These are phyloP conservation scores for Cicer judaicum DNA, from an alignment of 306 rosid genomes.

Conservation along the genomic window DNA sequence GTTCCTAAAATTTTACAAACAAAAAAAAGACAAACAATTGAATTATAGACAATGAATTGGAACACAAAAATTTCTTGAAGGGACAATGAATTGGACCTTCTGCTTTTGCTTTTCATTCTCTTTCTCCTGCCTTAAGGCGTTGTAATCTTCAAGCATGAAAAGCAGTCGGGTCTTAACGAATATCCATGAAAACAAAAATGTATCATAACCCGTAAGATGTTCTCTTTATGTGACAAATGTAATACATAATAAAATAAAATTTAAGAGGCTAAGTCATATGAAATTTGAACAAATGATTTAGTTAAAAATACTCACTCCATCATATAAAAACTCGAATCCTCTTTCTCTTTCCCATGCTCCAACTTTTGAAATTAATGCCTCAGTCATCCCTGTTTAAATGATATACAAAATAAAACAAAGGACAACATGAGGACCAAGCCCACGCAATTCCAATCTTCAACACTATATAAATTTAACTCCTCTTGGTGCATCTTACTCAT, in stretches of 20 bases:
- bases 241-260: not conserved
- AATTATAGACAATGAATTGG: slow-evolving; percentile 5
- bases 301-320: slow-evolving; percentile 62
- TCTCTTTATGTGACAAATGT: slow-evolving; percentile 13
- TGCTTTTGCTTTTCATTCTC: slow-evolving; percentile 72
- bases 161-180: slow-evolving; percentile 59
- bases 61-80: not conserved
- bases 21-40: not conserved
- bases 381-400: slow-evolving; percentile 65
- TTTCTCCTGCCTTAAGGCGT: slow-evolving; percentile 64
- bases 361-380: slow-evolving; percentile 64
- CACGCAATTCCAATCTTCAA: not conserved
- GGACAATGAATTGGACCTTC: slow-evolving; percentile 48
- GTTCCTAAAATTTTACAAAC: slow-evolving; percentile 44
- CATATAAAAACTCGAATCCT: slow-evolving; percentile 63
- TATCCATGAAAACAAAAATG: slow-evolving; percentile 24
- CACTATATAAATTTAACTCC: slow-evolving; percentile 13
- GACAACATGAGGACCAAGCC: not conserved
- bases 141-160: slow-evolving; percentile 65
- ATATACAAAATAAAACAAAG: slow-evolving; percentile 1
- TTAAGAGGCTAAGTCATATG: not conserved
- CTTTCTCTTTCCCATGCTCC: slow-evolving; percentile 74
- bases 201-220: not conserved
- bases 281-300: slow-evolving; percentile 2
- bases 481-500: not conserved